phyloP scores from a whole-genome alignment of 2,329 filamentous ascomycete genomes.

The Cordyceps cicadae region DNA sequence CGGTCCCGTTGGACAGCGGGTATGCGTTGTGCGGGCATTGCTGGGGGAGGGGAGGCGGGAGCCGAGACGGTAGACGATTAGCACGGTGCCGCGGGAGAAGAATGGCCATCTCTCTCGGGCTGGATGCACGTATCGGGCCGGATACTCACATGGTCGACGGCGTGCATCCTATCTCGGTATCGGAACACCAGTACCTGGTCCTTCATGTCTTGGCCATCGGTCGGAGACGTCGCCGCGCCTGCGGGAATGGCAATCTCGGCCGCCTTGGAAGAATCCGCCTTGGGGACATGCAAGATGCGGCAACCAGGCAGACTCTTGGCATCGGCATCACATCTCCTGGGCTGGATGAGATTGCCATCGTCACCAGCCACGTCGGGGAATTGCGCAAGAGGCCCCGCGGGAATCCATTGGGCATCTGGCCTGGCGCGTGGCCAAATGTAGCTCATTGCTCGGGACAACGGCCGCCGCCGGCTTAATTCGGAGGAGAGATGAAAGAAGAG shows the following conservation, averaged over 20 bases:
- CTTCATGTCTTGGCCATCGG: slow-evolving; percentile 31
- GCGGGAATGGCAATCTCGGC: slow-evolving; percentile 29
- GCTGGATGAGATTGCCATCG: slow-evolving; percentile 29
- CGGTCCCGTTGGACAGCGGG: slow-evolving; percentile 52
- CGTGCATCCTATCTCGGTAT: slow-evolving; percentile 56
- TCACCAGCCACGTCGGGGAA: slow-evolving; percentile 44
- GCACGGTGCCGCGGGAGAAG: not conserved
- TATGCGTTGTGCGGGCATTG: slow-evolving; percentile 61
- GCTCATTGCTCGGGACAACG: slow-evolving; percentile 15
- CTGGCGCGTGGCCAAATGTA: slow-evolving; percentile 17
- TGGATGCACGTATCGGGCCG: too few species aligned
- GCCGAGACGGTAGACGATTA: not conserved
- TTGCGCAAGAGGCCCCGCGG: slow-evolving; percentile 44
- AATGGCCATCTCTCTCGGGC: not conserved
- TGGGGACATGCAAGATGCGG: slow-evolving; percentile 48
- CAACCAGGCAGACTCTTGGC: slow-evolving; percentile 41
- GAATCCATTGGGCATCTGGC: slow-evolving; percentile 38
- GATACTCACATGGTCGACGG: slow-evolving; percentile 56
- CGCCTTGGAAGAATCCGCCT: slow-evolving; percentile 27
- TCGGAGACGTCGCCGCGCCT: slow-evolving; percentile 22
- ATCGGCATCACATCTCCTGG: slow-evolving; percentile 26
- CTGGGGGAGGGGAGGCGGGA: slow-evolving; percentile 24
- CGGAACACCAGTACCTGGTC: slow-evolving; percentile 59
- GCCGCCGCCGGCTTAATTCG: not conserved
- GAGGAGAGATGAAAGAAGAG: not conserved